These are phyloP conservation scores for Fagopyrum tataricum DNA, from an alignment of 148 eudicot genomes.

Conservation along the genomic window DNA sequence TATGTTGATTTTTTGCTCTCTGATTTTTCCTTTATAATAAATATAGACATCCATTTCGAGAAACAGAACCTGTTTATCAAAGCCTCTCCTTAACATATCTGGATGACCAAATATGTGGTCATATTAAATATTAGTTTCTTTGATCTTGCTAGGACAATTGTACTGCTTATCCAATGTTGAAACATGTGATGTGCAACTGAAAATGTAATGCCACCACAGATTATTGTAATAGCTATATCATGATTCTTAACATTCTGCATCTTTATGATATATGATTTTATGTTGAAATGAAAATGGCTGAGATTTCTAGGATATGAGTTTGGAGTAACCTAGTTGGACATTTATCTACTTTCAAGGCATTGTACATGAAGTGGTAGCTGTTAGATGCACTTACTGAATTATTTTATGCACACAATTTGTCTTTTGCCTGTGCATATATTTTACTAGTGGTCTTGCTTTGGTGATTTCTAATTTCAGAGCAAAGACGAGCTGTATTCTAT, in stretches of 20 bases:
- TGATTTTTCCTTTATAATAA: neutral
- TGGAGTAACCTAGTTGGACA: neutral
- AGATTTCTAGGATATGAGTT: neutral
- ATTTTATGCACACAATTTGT: neutral
- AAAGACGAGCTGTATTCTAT: conserved; percentile 55
- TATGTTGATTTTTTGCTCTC: neutral
- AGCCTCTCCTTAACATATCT: neutral
- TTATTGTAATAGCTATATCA: neutral
- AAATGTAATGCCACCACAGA: neutral
- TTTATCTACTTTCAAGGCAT: neutral
- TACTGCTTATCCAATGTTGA: no score
- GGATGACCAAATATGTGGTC: neutral
- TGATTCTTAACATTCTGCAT: neutral
- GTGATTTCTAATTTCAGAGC: conserved; percentile 36
- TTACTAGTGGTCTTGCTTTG: neutral
- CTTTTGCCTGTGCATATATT: neutral
- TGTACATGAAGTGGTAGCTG: neutral
- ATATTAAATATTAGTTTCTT: neutral
- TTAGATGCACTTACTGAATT: conserved; percentile 1
- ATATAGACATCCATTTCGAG: neutral
- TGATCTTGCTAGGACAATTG: neutral
- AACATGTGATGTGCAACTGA: neutral
- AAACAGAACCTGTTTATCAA: neutral
- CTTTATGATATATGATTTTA: neutral
- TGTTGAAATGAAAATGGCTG: neutral